These are phyloP conservation scores for Penicillium bovifimosum DNA, from an alignment of 495 filamentous ascomycete genomes.

Conservation along the genomic window DNA sequence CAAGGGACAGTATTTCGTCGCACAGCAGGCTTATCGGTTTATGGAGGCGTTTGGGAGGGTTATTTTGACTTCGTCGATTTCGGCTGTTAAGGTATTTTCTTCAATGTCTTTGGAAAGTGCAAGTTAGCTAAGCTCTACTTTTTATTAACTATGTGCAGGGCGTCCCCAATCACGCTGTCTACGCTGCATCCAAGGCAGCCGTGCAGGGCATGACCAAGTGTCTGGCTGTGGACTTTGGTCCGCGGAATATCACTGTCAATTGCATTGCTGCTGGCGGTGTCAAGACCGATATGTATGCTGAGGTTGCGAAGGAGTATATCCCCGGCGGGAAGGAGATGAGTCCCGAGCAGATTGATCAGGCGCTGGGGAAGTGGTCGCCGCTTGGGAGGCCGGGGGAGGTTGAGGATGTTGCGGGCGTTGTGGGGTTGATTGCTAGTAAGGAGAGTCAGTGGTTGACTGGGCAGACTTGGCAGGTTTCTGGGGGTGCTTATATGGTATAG, in stretches of 20 bases:
- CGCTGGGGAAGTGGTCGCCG: conserved; percentile 27
- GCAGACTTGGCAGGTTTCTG: conserved; percentile 49
- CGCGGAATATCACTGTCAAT: conserved; percentile 48
- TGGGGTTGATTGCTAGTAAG: conserved; percentile 46
- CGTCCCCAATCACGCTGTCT: conserved; percentile 30
- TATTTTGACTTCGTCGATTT: conserved; percentile 31
- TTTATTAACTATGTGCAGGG: conserved; percentile 7
- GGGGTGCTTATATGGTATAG: conserved; percentile 30
- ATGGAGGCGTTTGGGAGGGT: conserved; percentile 38
- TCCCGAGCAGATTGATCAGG: conserved; percentile 21
- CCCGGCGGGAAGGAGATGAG: conserved; percentile 32
- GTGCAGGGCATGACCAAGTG: conserved; percentile 52
- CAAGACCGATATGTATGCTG: conserved; percentile 36
- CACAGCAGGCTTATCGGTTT: conserved; percentile 61
- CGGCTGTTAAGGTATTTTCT: conserved; percentile 27
- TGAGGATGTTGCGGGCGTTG: conserved; percentile 49
- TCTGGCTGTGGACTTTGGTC: conserved; percentile 50
- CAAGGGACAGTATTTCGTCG: conserved; percentile 58
- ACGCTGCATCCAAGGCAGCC: conserved; percentile 51
- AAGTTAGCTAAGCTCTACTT: neutral
- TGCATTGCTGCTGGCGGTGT: conserved; percentile 47
- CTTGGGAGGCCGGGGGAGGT: conserved; percentile 47
- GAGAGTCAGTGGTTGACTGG: conserved; percentile 48
- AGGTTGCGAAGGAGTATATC: conserved; percentile 35
- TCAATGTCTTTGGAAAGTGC: too few species aligned